Percentiles rank a stretch among this genome's conserved stretches.
phyloP scores from a whole-genome alignment of 495 filamentous ascomycete genomes.

The Penicillium canescens region DNA sequence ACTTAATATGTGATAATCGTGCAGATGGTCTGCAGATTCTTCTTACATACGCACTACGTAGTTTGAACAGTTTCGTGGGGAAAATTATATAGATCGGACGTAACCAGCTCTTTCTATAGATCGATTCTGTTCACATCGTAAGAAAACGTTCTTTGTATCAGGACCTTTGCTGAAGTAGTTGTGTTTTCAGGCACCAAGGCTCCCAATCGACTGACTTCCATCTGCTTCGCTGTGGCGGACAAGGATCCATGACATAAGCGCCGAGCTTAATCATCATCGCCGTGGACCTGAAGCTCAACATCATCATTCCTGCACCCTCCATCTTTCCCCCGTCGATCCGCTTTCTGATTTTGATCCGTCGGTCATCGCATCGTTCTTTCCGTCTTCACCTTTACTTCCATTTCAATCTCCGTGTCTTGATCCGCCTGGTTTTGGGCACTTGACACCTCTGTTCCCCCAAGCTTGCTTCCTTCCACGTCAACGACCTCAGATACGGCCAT shows the following conservation, averaged over 20 bases:
- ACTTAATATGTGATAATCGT: too few relatives aligned
- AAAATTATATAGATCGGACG: too few relatives aligned
- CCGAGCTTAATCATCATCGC: constrained; percentile 42
- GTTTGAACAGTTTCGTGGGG: too few relatives aligned
- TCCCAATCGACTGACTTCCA: constrained; percentile 41
- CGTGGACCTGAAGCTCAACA: constrained; percentile 45
- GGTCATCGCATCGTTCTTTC: constrained; percentile 16
- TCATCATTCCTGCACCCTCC: constrained; percentile 20
- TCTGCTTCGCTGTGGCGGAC: constrained; percentile 40
- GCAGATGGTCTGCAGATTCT: too few relatives aligned
- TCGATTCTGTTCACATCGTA: too few relatives aligned
- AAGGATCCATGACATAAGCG: constrained; percentile 21
- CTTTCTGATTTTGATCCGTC: constrained; percentile 19
- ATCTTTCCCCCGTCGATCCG: constrained; percentile 20
- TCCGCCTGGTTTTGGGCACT: constrained; percentile 17
- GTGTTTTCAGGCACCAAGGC: constrained; percentile 24
- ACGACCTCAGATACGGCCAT: constrained; percentile 27
- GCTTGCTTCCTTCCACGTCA: constrained; percentile 26
- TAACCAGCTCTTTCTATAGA: too few relatives aligned
- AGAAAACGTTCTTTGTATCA: too few relatives aligned
- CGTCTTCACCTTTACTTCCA: constrained; percentile 10
- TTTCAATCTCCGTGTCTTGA: not conserved
- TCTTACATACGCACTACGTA: too few relatives aligned
- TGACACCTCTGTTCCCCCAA: constrained; percentile 17
- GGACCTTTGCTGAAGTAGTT: not conserved